These are phyloP conservation scores for Pestalotiopsis sp. DNA, from an alignment of 2,329 filamentous ascomycete species.

Conservation along the genomic window DNA sequence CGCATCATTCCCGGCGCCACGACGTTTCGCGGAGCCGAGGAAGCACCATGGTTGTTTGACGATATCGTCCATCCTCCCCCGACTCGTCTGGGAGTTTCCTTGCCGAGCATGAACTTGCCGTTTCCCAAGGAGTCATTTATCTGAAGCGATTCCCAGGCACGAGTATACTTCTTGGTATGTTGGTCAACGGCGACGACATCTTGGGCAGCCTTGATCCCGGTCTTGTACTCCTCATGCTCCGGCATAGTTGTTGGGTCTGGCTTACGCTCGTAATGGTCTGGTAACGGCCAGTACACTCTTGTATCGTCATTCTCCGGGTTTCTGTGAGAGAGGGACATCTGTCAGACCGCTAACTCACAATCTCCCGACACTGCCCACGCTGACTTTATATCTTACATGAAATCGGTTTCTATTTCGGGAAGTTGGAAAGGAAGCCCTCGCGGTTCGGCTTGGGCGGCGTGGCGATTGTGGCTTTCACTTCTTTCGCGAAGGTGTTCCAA, in stretches of 20 bases:
- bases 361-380: not conserved
- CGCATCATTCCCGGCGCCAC: not conserved
- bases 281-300: not conserved
- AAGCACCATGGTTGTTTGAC: not conserved
- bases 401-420: not conserved
- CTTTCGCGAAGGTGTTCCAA: not conserved
- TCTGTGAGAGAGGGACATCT: not conserved
- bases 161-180: not conserved
- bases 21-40: not conserved
- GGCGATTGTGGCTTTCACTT: not conserved
- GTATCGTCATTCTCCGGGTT: not conserved
- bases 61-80: not conserved
- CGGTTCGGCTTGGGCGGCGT: not conserved
- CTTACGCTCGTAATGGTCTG: slow-evolving; percentile 2
- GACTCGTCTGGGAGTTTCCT: not conserved
- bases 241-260: not conserved
- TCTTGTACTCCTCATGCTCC: not conserved
- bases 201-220: not conserved
- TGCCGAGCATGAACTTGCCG: not conserved
- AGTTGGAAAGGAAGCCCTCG: not conserved
- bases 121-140: not conserved
- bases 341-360: not conserved
- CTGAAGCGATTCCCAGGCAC: not conserved
- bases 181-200: not conserved
- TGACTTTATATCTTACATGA: not conserved